These are phyloP conservation scores for Eucalyptus albens DNA, from an alignment of 345 rosid species.

Conservation along the genomic window DNA sequence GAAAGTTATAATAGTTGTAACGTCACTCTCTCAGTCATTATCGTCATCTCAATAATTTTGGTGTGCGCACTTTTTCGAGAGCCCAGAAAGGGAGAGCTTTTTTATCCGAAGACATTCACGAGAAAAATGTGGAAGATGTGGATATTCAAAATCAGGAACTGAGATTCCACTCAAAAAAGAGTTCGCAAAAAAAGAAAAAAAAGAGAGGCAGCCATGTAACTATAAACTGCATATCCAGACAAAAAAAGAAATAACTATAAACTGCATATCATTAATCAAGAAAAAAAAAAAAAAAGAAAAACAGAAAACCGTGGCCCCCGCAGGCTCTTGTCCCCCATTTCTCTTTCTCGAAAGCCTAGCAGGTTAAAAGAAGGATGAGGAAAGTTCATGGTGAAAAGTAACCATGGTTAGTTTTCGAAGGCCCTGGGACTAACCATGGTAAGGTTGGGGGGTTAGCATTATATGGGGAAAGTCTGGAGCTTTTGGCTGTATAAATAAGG, in stretches of 20 bases:
- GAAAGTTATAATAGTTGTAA: fast-evolving
- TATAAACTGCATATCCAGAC: not conserved
- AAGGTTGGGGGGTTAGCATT: not conserved
- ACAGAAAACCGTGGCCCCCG: not conserved
- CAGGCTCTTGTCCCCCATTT: not conserved
- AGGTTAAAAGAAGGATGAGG: not conserved
- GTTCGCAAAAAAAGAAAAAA: not conserved
- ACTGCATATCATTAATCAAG: not conserved
- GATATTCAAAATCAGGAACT: not conserved
- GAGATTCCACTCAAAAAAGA: not conserved
- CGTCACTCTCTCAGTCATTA: fast-evolving
- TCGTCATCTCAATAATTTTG: fast-evolving
- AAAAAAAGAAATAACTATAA: not conserved
- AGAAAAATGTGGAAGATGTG: not conserved
- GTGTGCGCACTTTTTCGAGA: not conserved
- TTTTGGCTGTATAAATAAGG: not conserved
- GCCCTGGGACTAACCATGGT: not conserved
- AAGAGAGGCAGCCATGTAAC: not conserved
- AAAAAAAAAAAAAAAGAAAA: not conserved
- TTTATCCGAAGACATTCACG: not conserved
- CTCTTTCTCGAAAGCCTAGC: not conserved
- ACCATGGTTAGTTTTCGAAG: not conserved
- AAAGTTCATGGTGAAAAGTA: not conserved
- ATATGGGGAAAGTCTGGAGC: not conserved
- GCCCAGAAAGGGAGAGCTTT: not conserved